A percentile compares a stretch with the other conserved stretches of the same genome.
Conservation (phyloP, 2,329 filamentous ascomycete species). For the Colletotrichum musae region DNA sequence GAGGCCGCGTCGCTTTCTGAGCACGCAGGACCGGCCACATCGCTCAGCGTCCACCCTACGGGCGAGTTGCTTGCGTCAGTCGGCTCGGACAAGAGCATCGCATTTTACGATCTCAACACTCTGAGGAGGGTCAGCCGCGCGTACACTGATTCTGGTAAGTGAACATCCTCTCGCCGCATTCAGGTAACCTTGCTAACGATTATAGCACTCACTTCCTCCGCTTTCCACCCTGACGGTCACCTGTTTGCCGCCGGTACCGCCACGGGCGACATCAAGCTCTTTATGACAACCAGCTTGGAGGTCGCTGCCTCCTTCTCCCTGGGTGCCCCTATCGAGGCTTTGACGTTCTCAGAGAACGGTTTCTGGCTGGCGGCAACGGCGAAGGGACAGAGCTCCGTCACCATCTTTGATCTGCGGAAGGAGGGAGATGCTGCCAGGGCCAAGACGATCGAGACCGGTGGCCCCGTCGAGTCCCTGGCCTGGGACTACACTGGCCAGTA, state of each 20-base stretch:
- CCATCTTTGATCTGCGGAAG: slow-evolving; percentile 94
- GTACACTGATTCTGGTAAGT: slow-evolving; percentile 74
- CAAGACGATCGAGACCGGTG: slow-evolving; percentile 90
- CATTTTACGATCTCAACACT: slow-evolving; percentile 84
- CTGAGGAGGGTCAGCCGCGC: slow-evolving; percentile 82
- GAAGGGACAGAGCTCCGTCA: slow-evolving; percentile 82
- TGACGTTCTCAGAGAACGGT: slow-evolving; percentile 96
- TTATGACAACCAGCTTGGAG: slow-evolving; percentile 85
- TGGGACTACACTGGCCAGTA: slow-evolving; percentile 99
- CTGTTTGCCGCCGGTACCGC: slow-evolving; percentile 88
- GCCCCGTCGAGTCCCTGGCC: slow-evolving; percentile 79
- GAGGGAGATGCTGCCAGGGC: slow-evolving; percentile 84
- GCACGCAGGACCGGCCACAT: slow-evolving; percentile 86
- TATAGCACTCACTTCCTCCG: slow-evolving; percentile 79
- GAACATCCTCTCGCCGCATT: not conserved
- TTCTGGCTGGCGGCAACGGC: slow-evolving; percentile 92
- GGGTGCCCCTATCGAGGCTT: slow-evolving; percentile 78
- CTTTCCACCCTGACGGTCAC: slow-evolving; percentile 98
- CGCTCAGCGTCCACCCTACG: slow-evolving; percentile 85
- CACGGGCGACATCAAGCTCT: slow-evolving; percentile 88
- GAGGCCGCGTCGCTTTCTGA: slow-evolving; percentile 80
- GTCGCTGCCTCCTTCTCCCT: slow-evolving; percentile 81
- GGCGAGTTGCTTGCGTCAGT: slow-evolving; percentile 88
- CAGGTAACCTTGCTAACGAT: slow-evolving; percentile 47
- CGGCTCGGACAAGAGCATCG: slow-evolving; percentile 91